Conservation (phyloP, 371 early-diverging fungal genomes). For the Mycotypha africana region DNA sequence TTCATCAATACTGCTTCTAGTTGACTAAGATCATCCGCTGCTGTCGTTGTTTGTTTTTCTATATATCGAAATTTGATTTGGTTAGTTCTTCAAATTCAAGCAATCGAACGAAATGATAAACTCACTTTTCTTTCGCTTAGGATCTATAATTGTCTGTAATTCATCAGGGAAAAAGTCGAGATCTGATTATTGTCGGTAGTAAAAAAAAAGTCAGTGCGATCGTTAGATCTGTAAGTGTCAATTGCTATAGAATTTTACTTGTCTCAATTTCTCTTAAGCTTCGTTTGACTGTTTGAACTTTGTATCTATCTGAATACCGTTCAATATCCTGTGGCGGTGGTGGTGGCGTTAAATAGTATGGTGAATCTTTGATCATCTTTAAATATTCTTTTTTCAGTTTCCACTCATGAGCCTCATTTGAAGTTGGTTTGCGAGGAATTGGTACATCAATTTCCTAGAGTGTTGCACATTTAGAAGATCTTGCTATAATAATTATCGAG, state of each 20-base stretch:
- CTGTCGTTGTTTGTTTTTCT: slow-evolving; percentile 19
- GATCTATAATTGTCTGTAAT: slow-evolving; percentile 37
- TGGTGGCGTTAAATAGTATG: slow-evolving; percentile 30
- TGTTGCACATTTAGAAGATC: too few relatives aligned
- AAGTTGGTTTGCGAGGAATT: slow-evolving; percentile 37
- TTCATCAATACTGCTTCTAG: slow-evolving; percentile 33
- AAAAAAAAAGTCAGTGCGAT: too few relatives aligned
- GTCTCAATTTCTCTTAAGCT: slow-evolving; percentile 37
- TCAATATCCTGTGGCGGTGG: slow-evolving; percentile 40
- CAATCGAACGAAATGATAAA: too few relatives aligned
- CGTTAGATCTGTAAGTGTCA: too few relatives aligned
- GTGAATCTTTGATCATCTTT: slow-evolving; percentile 24
- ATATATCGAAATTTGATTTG: too few relatives aligned
- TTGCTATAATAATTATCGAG: neutral
- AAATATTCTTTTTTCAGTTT: slow-evolving; percentile 26
- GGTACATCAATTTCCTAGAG: slow-evolving; percentile 41
- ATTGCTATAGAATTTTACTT: slow-evolving; percentile 12
- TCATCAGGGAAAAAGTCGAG: slow-evolving; percentile 49
- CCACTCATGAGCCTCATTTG: slow-evolving; percentile 28
- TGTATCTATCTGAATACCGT: slow-evolving; percentile 46
- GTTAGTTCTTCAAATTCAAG: too few relatives aligned
- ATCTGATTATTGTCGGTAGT: too few relatives aligned
- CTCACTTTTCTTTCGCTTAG: slow-evolving; percentile 36
- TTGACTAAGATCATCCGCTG: slow-evolving; percentile 20
- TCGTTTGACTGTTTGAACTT: slow-evolving; percentile 16